phyloP scores from a whole-genome alignment of 768 basidiomycete species.

The Brasilioporus rufonigricans region DNA sequence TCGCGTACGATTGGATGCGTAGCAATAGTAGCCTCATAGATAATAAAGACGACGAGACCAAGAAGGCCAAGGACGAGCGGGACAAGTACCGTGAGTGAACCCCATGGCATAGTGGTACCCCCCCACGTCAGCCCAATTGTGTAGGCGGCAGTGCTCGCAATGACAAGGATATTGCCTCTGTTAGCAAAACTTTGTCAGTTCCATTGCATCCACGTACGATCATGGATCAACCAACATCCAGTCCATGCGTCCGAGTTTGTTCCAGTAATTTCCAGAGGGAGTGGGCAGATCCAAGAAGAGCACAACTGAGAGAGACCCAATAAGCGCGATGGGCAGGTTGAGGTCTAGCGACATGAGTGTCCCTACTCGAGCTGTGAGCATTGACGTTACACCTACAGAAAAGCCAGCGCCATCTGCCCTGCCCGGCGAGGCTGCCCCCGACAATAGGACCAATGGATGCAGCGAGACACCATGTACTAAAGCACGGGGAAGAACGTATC shows the following conservation, averaged over 20 bases:
- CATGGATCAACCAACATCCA: conserved; percentile 32
- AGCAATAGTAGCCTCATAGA: conserved; percentile 37
- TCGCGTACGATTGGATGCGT: conserved; percentile 33
- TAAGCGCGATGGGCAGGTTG: conserved; percentile 36
- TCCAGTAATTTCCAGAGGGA: conserved; percentile 30
- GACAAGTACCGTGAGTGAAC: conserved; percentile 36
- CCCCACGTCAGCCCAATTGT: conserved; percentile 41
- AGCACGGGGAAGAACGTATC: neutral
- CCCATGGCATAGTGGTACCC: conserved; percentile 42
- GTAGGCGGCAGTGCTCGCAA: conserved; percentile 26
- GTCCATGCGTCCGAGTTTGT: conserved; percentile 38
- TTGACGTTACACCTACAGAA: conserved; percentile 33
- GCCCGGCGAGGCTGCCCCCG: conserved; percentile 34
- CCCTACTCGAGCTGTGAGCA: neutral
- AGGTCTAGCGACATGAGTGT: conserved; percentile 29
- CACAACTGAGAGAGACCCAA: conserved; percentile 23
- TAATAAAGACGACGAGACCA: conserved; percentile 35
- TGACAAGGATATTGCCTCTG: conserved; percentile 38
- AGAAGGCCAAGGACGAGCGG: conserved; percentile 41
- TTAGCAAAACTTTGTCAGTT: neutral
- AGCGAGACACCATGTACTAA: conserved; percentile 35
- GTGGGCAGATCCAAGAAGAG: conserved; percentile 33
- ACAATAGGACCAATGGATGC: conserved; percentile 33
- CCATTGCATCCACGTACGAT: neutral
- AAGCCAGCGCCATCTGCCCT: conserved; percentile 40